These are phyloP conservation scores for Botrytis tulipae DNA, from an alignment of 2,329 filamentous ascomycete genomes.

Conservation along the genomic window DNA sequence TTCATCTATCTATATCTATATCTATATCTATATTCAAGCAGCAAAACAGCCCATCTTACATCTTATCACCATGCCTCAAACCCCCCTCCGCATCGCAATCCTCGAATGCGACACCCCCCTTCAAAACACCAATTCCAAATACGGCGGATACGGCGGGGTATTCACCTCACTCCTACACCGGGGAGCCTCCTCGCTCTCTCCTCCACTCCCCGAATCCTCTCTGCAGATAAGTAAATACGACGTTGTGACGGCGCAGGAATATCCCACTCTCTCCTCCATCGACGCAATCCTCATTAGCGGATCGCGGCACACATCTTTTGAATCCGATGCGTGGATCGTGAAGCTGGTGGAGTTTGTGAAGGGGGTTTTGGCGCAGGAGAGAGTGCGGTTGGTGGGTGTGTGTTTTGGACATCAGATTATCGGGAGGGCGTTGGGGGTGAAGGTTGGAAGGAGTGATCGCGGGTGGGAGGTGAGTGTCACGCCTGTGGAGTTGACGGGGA, in stretches of 20 bases:
- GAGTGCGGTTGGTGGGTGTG: constrained; percentile 71
- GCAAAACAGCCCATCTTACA: no score
- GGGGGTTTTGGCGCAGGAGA: constrained; percentile 55
- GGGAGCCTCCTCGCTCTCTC: constrained; percentile 50
- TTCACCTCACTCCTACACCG: constrained; percentile 60
- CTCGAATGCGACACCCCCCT: constrained; percentile 84
- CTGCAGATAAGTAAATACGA: constrained; percentile 57
- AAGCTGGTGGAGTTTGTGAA: constrained; percentile 68
- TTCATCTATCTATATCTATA: neutral
- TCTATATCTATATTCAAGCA: no score
- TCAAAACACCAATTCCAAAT: constrained; percentile 60
- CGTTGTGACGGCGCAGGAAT: constrained; percentile 65
- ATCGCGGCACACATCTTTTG: constrained; percentile 70
- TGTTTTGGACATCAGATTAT: constrained; percentile 90
- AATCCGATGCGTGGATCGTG: constrained; percentile 72
- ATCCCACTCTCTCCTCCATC: constrained; percentile 70
- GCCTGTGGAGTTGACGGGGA: constrained; percentile 63
- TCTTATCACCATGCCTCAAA: constrained; percentile 30
- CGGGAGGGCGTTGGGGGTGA: constrained; percentile 65
- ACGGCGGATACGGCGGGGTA: constrained; percentile 70
- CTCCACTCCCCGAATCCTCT: constrained; percentile 42
- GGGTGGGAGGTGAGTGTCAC: constrained; percentile 84
- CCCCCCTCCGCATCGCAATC: constrained; percentile 60
- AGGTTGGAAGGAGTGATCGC: constrained; percentile 62
- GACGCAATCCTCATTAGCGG: constrained; percentile 85